Base-by-base conservation (phyloP, 2,329 filamentous ascomycete genomes). In the Trichoderma asperellum region DNA sequence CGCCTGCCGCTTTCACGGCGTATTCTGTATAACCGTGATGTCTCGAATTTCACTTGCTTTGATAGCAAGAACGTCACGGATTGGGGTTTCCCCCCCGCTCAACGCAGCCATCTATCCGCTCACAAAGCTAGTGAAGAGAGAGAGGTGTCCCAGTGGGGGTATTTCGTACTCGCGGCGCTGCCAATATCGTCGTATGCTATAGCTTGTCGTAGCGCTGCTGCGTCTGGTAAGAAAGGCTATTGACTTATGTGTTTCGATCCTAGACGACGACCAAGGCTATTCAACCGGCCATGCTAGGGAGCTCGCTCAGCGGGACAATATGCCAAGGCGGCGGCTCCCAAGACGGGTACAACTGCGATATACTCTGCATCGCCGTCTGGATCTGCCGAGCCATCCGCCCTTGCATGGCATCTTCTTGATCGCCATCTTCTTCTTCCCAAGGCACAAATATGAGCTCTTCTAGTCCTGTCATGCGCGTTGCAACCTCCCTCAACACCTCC, bases 361-460 rank as follows among this genome's bases (percentile, higher is more conserved):
- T 71, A 4, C 75, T 76, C 11, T 70, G 70, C 47, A 83, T 73
- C 11, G 81, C 81, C 14, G 75, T 77, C 65, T 78, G 68, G 24
- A 83, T 76, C 70, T 82, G 81, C 47, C 75, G 73, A 27, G 75
- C 75, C 71, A 84, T 78, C 40, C 79, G 76, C 62, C 77, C 75
- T 57, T 78, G 75, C 4, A 75, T 75, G 35, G 72, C 71, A 7
- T 77, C 75, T 52, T 79, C 74, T 14, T 78, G 73, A 35, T 79
- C 74, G 16, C 71, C 73, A 27, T 74, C 69, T 57, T 81, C 79
- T 52, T 79, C 77, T 37, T 80, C 78, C 24, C 78, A 76, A 27
- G 81, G 81, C 52, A 86, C 80, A 67, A 86, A 82, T 52, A 83
- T 76, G 55, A 86, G 76, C 71, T 82, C 80, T 67, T 81, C 74